Conservation (phyloP, 2,329 filamentous ascomycete genomes). For the Chaetomiaceae sp. region DNA sequence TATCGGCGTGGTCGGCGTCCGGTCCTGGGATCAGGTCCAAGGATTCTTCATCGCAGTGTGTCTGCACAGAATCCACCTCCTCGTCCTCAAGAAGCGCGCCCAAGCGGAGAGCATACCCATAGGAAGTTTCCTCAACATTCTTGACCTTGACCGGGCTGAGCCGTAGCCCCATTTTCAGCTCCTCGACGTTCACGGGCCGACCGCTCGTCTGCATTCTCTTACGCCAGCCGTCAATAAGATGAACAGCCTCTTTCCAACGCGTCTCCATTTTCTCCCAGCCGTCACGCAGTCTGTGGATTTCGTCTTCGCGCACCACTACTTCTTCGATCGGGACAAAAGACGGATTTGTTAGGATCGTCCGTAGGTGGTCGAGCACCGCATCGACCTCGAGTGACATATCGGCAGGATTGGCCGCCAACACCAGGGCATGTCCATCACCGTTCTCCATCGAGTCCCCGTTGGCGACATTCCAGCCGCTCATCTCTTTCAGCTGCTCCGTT, state of each 20-base stretch:
- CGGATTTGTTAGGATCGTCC: constrained; percentile 83
- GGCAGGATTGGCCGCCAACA: constrained; percentile 44
- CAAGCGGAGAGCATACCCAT: constrained; percentile 37
- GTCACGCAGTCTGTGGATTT: constrained; percentile 75
- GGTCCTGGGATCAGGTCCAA: constrained; percentile 39
- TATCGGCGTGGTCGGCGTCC: constrained; percentile 28
- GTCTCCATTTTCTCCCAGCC: constrained; percentile 93
- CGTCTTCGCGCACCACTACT: constrained; percentile 85
- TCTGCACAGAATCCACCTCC: constrained; percentile 26
- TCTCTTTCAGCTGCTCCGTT: constrained; percentile 64
- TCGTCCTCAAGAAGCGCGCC: constrained; percentile 45
- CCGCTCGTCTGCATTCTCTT: constrained; percentile 70
- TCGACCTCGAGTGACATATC: constrained; percentile 74
- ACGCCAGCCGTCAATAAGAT: constrained; percentile 89
- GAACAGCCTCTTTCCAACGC: constrained; percentile 83
- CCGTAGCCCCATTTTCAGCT: constrained; percentile 63
- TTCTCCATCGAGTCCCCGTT: constrained; percentile 8
- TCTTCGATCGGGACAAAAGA: constrained; percentile 96
- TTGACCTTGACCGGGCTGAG: constrained; percentile 56
- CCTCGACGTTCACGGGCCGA: constrained; percentile 64
- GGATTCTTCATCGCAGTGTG: constrained; percentile 36
- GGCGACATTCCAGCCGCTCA: constrained; percentile 54
- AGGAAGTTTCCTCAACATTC: constrained; percentile 45
- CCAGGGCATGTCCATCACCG: constrained; percentile 29
- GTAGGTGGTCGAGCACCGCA: constrained; percentile 72